These are phyloP conservation scores for Geotrichum ghanense DNA, from an alignment of 805 yeast genomes.

Conservation along the genomic window DNA sequence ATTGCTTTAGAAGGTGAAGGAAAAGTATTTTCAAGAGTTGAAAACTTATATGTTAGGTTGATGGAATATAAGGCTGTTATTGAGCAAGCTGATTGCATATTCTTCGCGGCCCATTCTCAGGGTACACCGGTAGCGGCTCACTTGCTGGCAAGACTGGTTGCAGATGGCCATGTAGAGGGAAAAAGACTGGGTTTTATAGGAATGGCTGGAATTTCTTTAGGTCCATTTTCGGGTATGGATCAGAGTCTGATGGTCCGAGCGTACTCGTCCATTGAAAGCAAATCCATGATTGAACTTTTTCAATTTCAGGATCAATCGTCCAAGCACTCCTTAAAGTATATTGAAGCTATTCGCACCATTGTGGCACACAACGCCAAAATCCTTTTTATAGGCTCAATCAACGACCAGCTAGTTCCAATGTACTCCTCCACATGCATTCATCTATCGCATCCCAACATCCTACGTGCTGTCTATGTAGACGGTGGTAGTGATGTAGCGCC, in stretches of 20 bases:
- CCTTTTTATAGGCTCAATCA: slow-evolving; percentile 76
- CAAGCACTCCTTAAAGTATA: slow-evolving; percentile 56
- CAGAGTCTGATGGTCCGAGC: slow-evolving; percentile 76
- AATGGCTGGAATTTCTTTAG: slow-evolving; percentile 94
- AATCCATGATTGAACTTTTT: slow-evolving; percentile 74
- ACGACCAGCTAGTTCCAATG: slow-evolving; percentile 89
- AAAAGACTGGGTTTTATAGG: slow-evolving; percentile 61
- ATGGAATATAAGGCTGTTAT: slow-evolving; percentile 53
- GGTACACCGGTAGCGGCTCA: slow-evolving; percentile 89
- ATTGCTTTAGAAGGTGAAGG: slow-evolving; percentile 94
- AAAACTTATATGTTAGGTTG: slow-evolving; percentile 62
- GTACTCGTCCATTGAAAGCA: slow-evolving; percentile 81
- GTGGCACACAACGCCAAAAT: slow-evolving; percentile 64
- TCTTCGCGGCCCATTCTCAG: slow-evolving; percentile 89
- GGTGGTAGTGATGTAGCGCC: slow-evolving; percentile 67
- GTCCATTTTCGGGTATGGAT: slow-evolving; percentile 88
- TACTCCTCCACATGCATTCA: slow-evolving; percentile 80
- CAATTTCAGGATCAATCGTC: slow-evolving; percentile 75
- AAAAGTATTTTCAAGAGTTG: slow-evolving; percentile 74
- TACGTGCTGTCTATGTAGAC: slow-evolving; percentile 81
- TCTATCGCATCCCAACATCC: slow-evolving; percentile 79
- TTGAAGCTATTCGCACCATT: slow-evolving; percentile 53
- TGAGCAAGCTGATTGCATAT: slow-evolving; percentile 64
- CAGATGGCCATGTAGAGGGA: slow-evolving; percentile 35
- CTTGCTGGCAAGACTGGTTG: slow-evolving; percentile 60